phyloP scores from a whole-genome alignment of 148 eudicot species.

The Polygonum aviculare region DNA sequence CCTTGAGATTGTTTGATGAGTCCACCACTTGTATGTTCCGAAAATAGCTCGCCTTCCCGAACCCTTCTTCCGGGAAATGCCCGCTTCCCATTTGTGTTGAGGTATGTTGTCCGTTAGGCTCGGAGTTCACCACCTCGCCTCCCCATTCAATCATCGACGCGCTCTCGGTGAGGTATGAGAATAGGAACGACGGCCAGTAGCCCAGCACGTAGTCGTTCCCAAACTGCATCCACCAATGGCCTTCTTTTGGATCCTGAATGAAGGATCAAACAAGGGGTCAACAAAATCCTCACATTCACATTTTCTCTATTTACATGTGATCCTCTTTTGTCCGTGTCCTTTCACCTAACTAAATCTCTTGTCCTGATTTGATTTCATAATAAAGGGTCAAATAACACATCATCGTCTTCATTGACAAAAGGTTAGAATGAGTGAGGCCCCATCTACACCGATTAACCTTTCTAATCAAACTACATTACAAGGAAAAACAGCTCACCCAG shows the following conservation, averaged over 20 bases:
- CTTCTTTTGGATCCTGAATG: constrained; percentile 81
- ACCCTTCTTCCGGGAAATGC: constrained; percentile 89
- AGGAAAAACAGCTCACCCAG: not conserved
- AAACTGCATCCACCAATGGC: constrained; percentile 99
- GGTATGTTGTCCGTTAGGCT: constrained; percentile 80
- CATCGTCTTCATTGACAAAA: constrained; percentile 8
- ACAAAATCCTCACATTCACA: constrained; percentile 9
- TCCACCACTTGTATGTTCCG: constrained; percentile 89
- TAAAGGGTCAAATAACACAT: not conserved
- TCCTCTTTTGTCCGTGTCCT: constrained; percentile 32
- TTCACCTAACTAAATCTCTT: not conserved
- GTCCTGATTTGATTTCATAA: not conserved
- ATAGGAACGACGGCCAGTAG: constrained; percentile 92
- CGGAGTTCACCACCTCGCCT: constrained; percentile 88
- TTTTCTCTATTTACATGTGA: constrained; percentile 31
- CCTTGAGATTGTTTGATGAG: constrained; percentile 78
- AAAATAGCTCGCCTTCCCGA: constrained; percentile 89
- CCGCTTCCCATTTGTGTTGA: constrained; percentile 97
- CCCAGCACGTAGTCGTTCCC: constrained; percentile 74
- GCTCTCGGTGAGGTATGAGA: constrained; percentile 88
- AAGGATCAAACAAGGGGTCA: not conserved
- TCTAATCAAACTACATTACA: constrained; percentile 2
- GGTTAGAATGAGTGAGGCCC: not conserved
- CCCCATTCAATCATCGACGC: constrained; percentile 99
- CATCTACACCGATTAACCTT: not conserved